These are phyloP conservation scores for Heterobasidion annosum DNA, from an alignment of 1,284 basidiomycete genomes.

Conservation along the genomic window DNA sequence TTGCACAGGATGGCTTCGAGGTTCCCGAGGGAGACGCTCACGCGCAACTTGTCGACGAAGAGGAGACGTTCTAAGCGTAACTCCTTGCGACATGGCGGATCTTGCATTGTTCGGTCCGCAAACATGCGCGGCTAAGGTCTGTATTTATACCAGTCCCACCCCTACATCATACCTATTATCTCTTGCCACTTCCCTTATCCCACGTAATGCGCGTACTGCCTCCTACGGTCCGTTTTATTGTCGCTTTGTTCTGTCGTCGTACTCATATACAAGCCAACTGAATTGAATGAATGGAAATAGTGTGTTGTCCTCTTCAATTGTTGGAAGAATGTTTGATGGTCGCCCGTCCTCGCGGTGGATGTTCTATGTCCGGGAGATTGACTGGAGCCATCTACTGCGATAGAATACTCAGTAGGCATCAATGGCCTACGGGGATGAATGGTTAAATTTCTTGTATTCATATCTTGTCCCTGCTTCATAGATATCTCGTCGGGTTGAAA, in stretches of 20 bases:
- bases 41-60: slow-evolving; percentile 35
- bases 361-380: too few species aligned
- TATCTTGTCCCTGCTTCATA: too few species aligned
- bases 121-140: background rate
- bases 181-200: background rate
- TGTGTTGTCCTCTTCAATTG: background rate
- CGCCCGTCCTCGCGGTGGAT: too few species aligned
- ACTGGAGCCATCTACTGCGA: too few species aligned
- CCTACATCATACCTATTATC: slow-evolving; percentile 1
- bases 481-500: too few species aligned
- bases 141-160: slow-evolving; percentile 2
- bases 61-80: slow-evolving; percentile 42
- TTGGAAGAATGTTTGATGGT: background rate
- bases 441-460: too few species aligned
- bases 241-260: background rate
- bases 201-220: background rate
- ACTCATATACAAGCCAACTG: background rate
- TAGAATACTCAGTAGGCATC: too few species aligned
- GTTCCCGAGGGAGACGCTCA: slow-evolving; percentile 43
- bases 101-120: too few species aligned
- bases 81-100: background rate
- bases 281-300: background rate
- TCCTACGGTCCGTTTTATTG: background rate
- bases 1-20: slow-evolving; percentile 56
- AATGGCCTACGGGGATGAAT: too few species aligned